Evolutionary conservation across 2,329 filamentous ascomycete genomes (phyloP).

Genomic region (Aureobasidium sp.): DNA sequence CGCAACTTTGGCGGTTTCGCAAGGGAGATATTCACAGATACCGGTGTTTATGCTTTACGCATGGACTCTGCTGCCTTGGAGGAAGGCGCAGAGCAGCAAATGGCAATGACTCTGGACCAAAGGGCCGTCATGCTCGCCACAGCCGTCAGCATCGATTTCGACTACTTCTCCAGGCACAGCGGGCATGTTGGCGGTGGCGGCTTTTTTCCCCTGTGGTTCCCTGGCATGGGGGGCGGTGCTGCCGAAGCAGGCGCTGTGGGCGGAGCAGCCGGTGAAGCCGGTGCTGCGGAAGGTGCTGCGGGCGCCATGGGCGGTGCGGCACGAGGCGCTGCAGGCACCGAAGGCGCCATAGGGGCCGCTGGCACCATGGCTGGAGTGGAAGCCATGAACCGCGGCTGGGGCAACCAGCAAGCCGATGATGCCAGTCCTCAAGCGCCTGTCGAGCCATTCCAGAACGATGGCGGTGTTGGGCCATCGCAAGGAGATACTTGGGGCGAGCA

Average conservation of each 20-base stretch:
- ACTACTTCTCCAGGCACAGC: slow-evolving; percentile 57
- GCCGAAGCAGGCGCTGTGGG: slow-evolving; percentile 31
- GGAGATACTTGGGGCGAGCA: slow-evolving; percentile 14
- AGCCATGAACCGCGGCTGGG: slow-evolving; percentile 44
- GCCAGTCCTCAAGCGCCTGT: slow-evolving; percentile 23
- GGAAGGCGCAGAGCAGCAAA: slow-evolving; percentile 17
- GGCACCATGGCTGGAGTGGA: slow-evolving; percentile 50
- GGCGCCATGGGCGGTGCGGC: slow-evolving; percentile 26
- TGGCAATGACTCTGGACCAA: slow-evolving; percentile 56
- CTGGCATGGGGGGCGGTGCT: slow-evolving; percentile 29
- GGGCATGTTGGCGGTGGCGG: slow-evolving; percentile 34
- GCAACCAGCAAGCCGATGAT: slow-evolving; percentile 21
- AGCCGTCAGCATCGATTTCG: slow-evolving; percentile 56
- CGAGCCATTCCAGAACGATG: slow-evolving; percentile 21
- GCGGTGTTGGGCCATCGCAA: background rate
- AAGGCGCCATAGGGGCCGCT: slow-evolving; percentile 32
- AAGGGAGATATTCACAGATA: slow-evolving; percentile 57
- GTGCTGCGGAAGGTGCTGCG: slow-evolving; percentile 28
- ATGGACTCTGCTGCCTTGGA: slow-evolving; percentile 50
- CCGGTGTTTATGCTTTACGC: slow-evolving; percentile 53
- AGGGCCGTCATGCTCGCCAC: slow-evolving; percentile 58
- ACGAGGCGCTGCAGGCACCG: slow-evolving; percentile 19
- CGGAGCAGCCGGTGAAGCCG: slow-evolving; percentile 22
- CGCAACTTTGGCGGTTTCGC: slow-evolving; percentile 55
- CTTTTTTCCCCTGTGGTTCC: slow-evolving; percentile 46